Conservation (phyloP, 208 protist species). For the Naegleria lovaniensis region DNA sequence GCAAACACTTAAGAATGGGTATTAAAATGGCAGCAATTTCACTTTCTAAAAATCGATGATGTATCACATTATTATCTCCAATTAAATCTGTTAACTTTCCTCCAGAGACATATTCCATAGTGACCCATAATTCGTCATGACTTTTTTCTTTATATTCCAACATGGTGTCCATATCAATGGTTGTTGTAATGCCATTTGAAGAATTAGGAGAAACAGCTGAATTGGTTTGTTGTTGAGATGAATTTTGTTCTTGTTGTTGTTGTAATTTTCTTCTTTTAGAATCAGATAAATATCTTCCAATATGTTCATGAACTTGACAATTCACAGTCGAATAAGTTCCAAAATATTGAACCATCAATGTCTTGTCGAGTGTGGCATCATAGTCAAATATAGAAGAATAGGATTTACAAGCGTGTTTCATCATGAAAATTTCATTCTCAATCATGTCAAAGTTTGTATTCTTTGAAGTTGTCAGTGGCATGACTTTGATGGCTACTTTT, state of each 20-base stretch:
- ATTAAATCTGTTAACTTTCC: slow-evolving; percentile 52
- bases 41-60: neutral
- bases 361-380: neutral
- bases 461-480: slow-evolving; percentile 32
- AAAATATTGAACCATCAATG: slow-evolving; percentile 1
- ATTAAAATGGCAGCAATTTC: slow-evolving; percentile 18
- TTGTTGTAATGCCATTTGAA: neutral
- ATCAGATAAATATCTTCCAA: neutral
- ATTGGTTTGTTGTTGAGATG: neutral
- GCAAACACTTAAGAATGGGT: neutral
- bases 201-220: neutral
- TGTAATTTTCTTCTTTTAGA: neutral
- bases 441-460: slow-evolving; percentile 31
- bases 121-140: slow-evolving; percentile 45
- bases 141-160: neutral
- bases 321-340: neutral
- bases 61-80: no score
- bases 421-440: slow-evolving; percentile 50
- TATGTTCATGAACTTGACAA: neutral
- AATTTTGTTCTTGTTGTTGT: neutral
- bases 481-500: slow-evolving; percentile 55
- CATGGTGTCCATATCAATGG: neutral
- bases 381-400: neutral
- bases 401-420: slow-evolving; percentile 18
- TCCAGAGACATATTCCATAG: slow-evolving; percentile 46